Evolutionary conservation across 768 basidiomycete genomes (phyloP), one percentile per base, ranked within the genome.

Genomic region (Mycena venus): DNA sequence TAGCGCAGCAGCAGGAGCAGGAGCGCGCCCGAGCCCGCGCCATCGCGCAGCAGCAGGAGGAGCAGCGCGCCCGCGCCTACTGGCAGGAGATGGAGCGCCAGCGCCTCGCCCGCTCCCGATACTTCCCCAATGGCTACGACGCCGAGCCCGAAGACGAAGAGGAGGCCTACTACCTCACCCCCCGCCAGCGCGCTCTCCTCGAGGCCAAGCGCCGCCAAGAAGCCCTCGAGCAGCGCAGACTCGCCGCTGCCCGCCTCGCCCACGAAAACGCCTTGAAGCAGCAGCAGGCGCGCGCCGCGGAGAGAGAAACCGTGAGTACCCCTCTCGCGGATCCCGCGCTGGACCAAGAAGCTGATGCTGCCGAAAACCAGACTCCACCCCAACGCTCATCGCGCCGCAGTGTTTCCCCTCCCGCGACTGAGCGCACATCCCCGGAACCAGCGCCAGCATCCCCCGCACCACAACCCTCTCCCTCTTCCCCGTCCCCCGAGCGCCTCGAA

Each of bases 61-160:
- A 83, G 23, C 81, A 80, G 42, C 85, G 84, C 25, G 75, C 58
- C 3, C 38, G 79, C 5, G 75, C 64, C 1, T 23, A 79, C 7
- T 79, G 82, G 5, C 80, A 79, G 23, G 81, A 81, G 40, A 71
- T 83, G 21, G 85, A 84, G 8, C 83, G 83, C 25, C 81, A 80
- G 42, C 85, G 84, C 25, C 79, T 81, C 1, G 83, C 84, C 23
- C 81, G 84, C 44, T 82, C 84, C 14, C 81, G 84, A 63, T 88
- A 86, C 69, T 83, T 88, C 32, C 88, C 87, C 7, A 82, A 85
- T 19, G 87, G 87, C 58, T 79, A 80, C 23, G 80, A 80, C 49
- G 81, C 82, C 53, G 80, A 81, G 27, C 78, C 78, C 61, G 83
- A 83, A 15, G 80, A 85, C 32, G 83, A 83, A 31, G 79, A 78